Base-by-base conservation (phyloP, 1,139 yeast species). In the Casaregolazyma suthepensis region DNA sequence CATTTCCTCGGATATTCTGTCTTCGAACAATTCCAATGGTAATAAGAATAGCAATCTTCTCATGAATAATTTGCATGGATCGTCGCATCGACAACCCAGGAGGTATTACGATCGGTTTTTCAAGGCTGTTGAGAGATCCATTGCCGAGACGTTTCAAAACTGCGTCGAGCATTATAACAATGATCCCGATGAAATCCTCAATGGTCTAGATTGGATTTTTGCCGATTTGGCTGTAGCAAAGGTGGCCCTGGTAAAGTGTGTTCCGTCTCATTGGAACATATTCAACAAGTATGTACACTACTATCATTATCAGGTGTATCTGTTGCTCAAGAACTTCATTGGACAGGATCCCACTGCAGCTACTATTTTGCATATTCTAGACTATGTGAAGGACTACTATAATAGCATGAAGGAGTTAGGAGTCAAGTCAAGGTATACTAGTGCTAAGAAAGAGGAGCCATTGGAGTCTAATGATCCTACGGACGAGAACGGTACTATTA, bases 191-290 rank as follows among this genome's bases (percentile, higher is more conserved):
- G 77, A 75, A 19, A 81, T 91, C 1, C 76, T 86, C 57, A 85
- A 85, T 44, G 83, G 86, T 58, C 72, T 91, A 52, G 85, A 83
- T 54, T 91, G 97, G 94, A 78, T 91, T 18, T 90, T 86, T 66
- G 85, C 85, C 58, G 98, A 93, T 63, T 71, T 93, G 56, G 71
- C 77, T 35, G 78, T 84, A 56, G 88, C 86, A 1, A 78, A 80
- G 53, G 78, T 79, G 43, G 81, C 81, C 20, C 71, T 89, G 48
- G 69, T 76, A 1, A 75, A 74, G n/a, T 72, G 79, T 52, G 75
- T 84, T 51, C 90, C 95, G 31, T 85, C 87, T 0, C 74, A 78
- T 54, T 93, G 98, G 98, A 77, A 82, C 49, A 75, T 91, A 29
- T 81, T 83, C 61, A 73, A 77, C 22, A 79, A 79, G 56, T 80